A percentile compares a stretch with the other conserved stretches of the same genome.
Evolutionary conservation across 805 yeast genomes (phyloP).

Genomic region (Barnettozyma populi): DNA sequence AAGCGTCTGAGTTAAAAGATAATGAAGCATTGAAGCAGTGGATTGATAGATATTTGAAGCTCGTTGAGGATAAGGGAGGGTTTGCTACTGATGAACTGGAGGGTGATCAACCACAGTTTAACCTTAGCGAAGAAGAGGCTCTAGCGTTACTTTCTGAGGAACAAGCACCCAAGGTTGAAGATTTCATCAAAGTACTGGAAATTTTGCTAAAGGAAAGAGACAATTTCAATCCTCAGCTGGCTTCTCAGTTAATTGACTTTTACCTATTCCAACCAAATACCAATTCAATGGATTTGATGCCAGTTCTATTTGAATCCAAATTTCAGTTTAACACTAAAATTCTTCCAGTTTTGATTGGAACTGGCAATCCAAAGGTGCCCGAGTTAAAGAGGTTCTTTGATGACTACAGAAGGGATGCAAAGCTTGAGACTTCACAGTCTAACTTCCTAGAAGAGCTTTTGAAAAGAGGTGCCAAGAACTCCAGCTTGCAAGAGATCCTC

Average conservation of each 20-base stretch:
- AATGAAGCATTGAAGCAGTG: slow-evolving; percentile 28
- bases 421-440: slow-evolving; percentile 16
- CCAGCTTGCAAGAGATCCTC: slow-evolving; percentile 11
- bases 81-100: slow-evolving; percentile 2
- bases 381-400: slow-evolving; percentile 15
- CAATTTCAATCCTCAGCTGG: not conserved
- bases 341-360: slow-evolving; percentile 17
- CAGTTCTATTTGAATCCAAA: slow-evolving; percentile 22
- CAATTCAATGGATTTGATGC: slow-evolving; percentile 13
- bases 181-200: slow-evolving; percentile 24
- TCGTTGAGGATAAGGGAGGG: slow-evolving; percentile 25
- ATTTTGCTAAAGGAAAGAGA: slow-evolving; percentile 17
- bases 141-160: slow-evolving; percentile 25
- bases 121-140: slow-evolving; percentile 26
- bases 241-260: slow-evolving; percentile 21
- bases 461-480: slow-evolving; percentile 10
- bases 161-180: slow-evolving; percentile 24
- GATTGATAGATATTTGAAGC: slow-evolving; percentile 25
- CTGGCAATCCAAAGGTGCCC: slow-evolving; percentile 13
- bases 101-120: slow-evolving; percentile 9
- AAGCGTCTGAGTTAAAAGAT: slow-evolving; percentile 26
- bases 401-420: slow-evolving; percentile 14
- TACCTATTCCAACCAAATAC: slow-evolving; percentile 20
- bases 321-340: slow-evolving; percentile 22
- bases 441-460: slow-evolving; percentile 18